Conservation (phyloP, 2,329 filamentous ascomycete genomes). For the Zarea fungicola region DNA sequence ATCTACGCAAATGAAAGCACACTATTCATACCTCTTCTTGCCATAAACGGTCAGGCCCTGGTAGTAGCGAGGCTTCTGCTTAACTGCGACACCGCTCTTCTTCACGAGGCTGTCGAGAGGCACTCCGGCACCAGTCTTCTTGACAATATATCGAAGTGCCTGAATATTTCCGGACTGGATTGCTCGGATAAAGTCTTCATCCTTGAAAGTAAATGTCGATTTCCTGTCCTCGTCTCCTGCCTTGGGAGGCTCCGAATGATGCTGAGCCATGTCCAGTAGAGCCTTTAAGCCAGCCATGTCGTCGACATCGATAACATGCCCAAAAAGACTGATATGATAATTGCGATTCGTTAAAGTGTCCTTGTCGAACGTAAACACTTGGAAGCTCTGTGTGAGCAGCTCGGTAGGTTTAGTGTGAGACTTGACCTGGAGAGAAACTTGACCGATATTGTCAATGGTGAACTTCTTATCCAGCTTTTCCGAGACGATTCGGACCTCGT, state of each 20-base stretch:
- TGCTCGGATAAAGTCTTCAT: constrained; percentile 37
- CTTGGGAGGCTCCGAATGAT: constrained; percentile 35
- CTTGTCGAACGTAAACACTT: constrained; percentile 27
- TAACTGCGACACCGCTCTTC: constrained; percentile 57
- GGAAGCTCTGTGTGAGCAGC: constrained; percentile 40
- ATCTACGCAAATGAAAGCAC: too few species aligned
- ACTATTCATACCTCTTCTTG: constrained; percentile 57
- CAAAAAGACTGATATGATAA: constrained; percentile 27
- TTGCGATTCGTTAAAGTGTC: constrained; percentile 23
- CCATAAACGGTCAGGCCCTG: constrained; percentile 73
- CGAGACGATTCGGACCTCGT: constrained; percentile 40
- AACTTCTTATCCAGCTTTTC: constrained; percentile 61
- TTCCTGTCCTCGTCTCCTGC: constrained; percentile 31
- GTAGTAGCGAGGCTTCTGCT: constrained; percentile 65
- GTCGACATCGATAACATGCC: constrained; percentile 46
- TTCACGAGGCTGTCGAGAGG: constrained; percentile 63
- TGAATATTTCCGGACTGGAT: constrained; percentile 46
- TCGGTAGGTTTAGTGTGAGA: constrained; percentile 52
- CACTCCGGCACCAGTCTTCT: constrained; percentile 60
- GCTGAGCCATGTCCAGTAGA: constrained; percentile 49
- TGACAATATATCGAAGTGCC: constrained; percentile 60
- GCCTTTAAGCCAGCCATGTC: constrained; percentile 50
- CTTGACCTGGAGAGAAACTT: constrained; percentile 63
- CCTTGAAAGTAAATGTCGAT: constrained; percentile 35
- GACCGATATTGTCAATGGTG: constrained; percentile 71